phyloP scores from a whole-genome alignment of 306 rosid genomes.

The Alnus glutinosa region DNA sequence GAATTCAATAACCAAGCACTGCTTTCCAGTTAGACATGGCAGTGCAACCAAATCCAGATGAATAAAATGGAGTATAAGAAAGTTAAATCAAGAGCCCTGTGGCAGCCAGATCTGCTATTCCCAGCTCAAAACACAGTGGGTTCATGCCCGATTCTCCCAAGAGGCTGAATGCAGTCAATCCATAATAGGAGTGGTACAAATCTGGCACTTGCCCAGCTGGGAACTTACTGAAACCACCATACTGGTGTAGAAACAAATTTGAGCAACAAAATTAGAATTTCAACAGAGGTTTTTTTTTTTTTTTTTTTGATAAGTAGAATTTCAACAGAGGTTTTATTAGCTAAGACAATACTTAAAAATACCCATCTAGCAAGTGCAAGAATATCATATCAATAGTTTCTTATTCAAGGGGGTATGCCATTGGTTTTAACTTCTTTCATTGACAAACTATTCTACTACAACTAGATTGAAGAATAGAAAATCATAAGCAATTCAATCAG shows the following conservation, averaged over 20 bases:
- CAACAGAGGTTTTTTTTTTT: conserved; percentile 11
- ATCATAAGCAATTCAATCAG: background rate
- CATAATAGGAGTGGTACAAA: conserved; percentile 82
- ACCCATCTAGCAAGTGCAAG: background rate
- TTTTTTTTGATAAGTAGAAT: too few species aligned
- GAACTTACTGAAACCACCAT: conserved; percentile 88
- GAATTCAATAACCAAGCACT: background rate
- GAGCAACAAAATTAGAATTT: conserved; percentile 27
- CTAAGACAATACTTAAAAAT: background rate
- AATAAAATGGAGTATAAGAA: background rate
- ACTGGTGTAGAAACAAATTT: conserved; percentile 49
- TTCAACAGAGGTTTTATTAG: conserved; percentile 14
- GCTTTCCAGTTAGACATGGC: background rate
- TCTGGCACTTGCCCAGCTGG: conserved; percentile 63
- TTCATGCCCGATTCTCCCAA: conserved; percentile 68
- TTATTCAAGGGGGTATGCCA: background rate
- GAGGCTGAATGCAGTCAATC: conserved; percentile 81
- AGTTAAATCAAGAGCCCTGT: conserved; percentile 33
- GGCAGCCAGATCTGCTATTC: conserved; percentile 58
- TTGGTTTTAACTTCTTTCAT: background rate
- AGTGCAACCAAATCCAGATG: conserved; percentile 6
- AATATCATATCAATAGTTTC: background rate
- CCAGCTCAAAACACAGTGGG: conserved; percentile 64
- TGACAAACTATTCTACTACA: background rate
- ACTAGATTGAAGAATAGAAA: too few species aligned